These are phyloP conservation scores for Gossypium gossypioides DNA, from an alignment of 441 rosid species.

Conservation along the genomic window DNA sequence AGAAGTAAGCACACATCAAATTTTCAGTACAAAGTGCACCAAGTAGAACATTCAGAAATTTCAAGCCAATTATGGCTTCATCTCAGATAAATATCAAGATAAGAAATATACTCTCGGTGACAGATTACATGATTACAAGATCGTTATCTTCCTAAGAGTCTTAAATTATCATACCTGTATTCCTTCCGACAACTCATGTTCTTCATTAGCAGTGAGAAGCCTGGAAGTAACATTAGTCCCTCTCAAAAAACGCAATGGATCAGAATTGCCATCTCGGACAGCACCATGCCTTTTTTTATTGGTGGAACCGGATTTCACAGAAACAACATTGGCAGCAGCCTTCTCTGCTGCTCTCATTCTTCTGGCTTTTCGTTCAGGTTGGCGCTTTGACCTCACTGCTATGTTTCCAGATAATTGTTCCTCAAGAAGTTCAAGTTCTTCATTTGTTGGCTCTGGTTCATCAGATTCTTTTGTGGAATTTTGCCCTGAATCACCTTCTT, in stretches of 20 bases:
- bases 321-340: slow-evolving; percentile 39
- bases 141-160: background rate
- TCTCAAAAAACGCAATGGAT: slow-evolving; percentile 72
- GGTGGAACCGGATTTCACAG: slow-evolving; percentile 42
- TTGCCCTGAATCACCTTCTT: slow-evolving; percentile 22
- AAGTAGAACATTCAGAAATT: background rate
- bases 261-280: slow-evolving; percentile 53
- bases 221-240: slow-evolving; percentile 49
- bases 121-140: background rate
- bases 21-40: background rate
- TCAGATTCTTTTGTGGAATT: slow-evolving; percentile 29
- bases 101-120: background rate
- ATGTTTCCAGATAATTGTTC: slow-evolving; percentile 39
- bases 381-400: slow-evolving; percentile 69
- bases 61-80: background rate
- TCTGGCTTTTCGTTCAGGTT: slow-evolving; percentile 65
- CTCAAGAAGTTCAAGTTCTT: slow-evolving; percentile 49
- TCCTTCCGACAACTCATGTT: slow-evolving; percentile 59
- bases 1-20: background rate
- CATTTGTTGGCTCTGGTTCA: slow-evolving; percentile 37
- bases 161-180: slow-evolving; percentile 56
- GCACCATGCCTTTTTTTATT: slow-evolving; percentile 52
- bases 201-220: slow-evolving; percentile 80
- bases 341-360: slow-evolving; percentile 62
- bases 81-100: background rate